Percentiles rank a stretch among this genome's conserved stretches.
Evolutionary conservation across 495 filamentous ascomycete genomes (phyloP).

Genomic region (Aspergillus hancockii): DNA sequence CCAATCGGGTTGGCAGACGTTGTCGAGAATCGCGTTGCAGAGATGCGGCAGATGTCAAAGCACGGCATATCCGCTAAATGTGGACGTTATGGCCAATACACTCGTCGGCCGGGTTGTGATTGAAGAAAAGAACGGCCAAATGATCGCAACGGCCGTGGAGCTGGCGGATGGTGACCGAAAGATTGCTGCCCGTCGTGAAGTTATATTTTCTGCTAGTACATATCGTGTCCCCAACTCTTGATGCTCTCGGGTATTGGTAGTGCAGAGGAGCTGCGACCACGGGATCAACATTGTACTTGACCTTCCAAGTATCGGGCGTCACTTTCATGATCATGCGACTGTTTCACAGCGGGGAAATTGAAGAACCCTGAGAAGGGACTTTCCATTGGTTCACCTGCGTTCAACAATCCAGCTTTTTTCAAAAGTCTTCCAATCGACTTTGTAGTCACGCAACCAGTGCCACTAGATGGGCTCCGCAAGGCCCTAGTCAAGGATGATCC

Average conservation of each 20-base stretch:
- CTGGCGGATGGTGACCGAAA: conserved; percentile 23
- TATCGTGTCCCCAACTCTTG: conserved; percentile 36
- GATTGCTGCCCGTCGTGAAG: conserved; percentile 27
- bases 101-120: conserved; percentile 27
- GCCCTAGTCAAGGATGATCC: conserved; percentile 10
- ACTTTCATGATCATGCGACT: conserved; percentile 6
- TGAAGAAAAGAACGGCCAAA: conserved; percentile 12
- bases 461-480: neutral
- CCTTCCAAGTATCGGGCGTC: conserved; percentile 3
- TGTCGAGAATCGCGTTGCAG: conserved; percentile 36
- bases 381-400: conserved; percentile 5
- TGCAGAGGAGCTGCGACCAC: conserved; percentile 15
- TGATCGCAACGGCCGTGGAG: conserved; percentile 29
- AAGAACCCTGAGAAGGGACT: conserved; percentile 8
- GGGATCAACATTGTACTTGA: conserved; percentile 5
- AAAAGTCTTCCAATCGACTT: conserved; percentile 10
- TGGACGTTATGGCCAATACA: conserved; percentile 31
- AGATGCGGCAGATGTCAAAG: conserved; percentile 35
- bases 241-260: conserved; percentile 40
- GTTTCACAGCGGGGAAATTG: conserved; percentile 8
- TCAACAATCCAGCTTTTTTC: conserved; percentile 4
- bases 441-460: conserved; percentile 7
- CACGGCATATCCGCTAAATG: conserved; percentile 30
- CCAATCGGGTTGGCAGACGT: conserved; percentile 30
- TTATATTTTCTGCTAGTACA: conserved; percentile 33